Conservation (phyloP, 225 moss, liverwort and hornwort genomes). For the Sphagnum tenellum region DNA sequence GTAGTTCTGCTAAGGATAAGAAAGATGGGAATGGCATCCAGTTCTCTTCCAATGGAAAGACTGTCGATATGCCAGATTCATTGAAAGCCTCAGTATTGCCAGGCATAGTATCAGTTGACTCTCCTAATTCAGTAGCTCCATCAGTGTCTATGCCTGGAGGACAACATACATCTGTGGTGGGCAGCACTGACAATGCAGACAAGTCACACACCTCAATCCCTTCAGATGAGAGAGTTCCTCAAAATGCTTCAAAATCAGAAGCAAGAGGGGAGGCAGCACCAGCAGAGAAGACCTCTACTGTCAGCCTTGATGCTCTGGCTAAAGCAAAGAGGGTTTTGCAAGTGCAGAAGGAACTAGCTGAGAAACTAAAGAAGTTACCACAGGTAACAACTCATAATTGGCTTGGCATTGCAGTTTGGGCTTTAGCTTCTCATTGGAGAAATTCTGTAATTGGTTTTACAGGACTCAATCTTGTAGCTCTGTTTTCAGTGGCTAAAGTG, state of each 20-base stretch:
- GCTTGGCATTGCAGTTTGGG: too few relatives aligned
- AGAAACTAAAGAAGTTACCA: slow-evolving; percentile 74
- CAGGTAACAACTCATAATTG: slow-evolving; percentile 19
- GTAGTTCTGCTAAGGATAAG: slow-evolving; percentile 1
- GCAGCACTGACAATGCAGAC: slow-evolving; percentile 6
- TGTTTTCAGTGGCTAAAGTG: too few relatives aligned
- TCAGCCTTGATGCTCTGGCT: slow-evolving; percentile 61
- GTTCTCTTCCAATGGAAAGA: background rate
- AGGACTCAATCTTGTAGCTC: too few relatives aligned
- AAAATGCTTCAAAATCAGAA: slow-evolving; percentile 9
- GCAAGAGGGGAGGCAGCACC: slow-evolving; percentile 11
- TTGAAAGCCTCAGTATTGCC: too few relatives aligned
- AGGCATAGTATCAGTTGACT: too few relatives aligned
- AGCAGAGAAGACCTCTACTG: slow-evolving; percentile 12
- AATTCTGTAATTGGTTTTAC: too few relatives aligned
- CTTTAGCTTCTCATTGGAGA: too few relatives aligned
- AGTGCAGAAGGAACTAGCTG: slow-evolving; percentile 77
- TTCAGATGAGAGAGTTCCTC: slow-evolving; percentile 13
- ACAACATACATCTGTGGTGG: slow-evolving; percentile 13
- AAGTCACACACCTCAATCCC: slow-evolving; percentile 8
- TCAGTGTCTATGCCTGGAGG: background rate
- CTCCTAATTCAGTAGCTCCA: too few relatives aligned
- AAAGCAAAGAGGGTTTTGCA: slow-evolving; percentile 73
- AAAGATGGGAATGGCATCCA: slow-evolving; percentile 2
- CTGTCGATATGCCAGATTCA: background rate